A percentile compares a stretch with the other conserved stretches of the same genome.
Conservation (phyloP, 305 asterid species). For the Fraxinus albicans region DNA sequence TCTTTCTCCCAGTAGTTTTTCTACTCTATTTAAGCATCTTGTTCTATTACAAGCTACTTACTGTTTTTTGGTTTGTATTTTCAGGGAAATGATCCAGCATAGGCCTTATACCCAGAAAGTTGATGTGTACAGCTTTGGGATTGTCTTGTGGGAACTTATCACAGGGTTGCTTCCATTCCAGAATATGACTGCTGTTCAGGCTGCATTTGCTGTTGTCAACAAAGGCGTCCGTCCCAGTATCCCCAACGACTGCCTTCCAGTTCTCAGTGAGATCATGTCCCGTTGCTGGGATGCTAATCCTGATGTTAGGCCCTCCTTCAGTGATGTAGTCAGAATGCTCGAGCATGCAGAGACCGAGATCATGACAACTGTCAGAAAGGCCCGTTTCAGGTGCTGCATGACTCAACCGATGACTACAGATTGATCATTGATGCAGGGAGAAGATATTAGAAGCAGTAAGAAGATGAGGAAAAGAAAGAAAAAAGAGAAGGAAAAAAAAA, state of each 20-base stretch:
- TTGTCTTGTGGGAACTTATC: conserved; percentile 93
- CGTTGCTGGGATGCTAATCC: conserved; percentile 91
- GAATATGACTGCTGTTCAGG: conserved; percentile 97
- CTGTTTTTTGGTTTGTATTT: conserved; percentile 23
- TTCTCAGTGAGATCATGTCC: conserved; percentile 79
- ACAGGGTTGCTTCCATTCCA: conserved; percentile 95
- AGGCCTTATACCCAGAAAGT: conserved; percentile 93
- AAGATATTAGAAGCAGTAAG: conserved; percentile 30
- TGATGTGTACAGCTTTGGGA: conserved; percentile 94
- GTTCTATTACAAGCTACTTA: neutral
- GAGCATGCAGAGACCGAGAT: conserved; percentile 92
- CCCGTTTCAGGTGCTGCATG: conserved; percentile 99
- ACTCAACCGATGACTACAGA: conserved; percentile 86
- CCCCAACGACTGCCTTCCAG: conserved; percentile 80
- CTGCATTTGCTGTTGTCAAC: conserved; percentile 96
- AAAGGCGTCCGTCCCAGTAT: conserved; percentile 84
- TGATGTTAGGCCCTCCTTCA: conserved; percentile 82
- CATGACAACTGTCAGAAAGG: conserved; percentile 82
- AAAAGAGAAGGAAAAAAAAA: conserved; percentile 17
- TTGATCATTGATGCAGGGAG: conserved; percentile 30
- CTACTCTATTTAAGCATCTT: neutral
- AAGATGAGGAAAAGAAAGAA: conserved; percentile 19
- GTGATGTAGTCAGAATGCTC: conserved; percentile 81
- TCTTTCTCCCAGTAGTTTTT: neutral
- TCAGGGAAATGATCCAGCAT: conserved; percentile 98